These are phyloP conservation scores for Sclerotinia minor DNA, from an alignment of 2,329 filamentous ascomycete genomes.

Conservation along the genomic window DNA sequence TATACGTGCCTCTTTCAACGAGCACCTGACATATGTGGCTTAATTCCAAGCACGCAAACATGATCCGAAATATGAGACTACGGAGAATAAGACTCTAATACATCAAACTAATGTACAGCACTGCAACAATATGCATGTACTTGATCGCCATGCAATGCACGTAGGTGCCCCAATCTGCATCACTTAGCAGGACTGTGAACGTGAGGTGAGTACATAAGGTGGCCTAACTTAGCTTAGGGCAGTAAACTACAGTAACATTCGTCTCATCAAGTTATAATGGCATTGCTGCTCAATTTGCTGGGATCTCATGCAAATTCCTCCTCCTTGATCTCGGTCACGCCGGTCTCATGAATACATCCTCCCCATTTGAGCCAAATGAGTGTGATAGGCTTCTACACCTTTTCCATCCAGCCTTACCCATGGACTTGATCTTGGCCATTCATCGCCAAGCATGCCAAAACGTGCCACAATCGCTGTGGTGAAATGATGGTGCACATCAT, in stretches of 20 bases:
- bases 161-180: background rate
- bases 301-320: background rate
- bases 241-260: background rate
- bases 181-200: background rate
- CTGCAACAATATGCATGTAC: slow-evolving; percentile 1
- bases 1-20: background rate
- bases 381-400: background rate
- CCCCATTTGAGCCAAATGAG: background rate
- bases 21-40: background rate
- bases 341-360: background rate
- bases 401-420: background rate
- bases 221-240: background rate
- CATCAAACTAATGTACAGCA: background rate
- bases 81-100: slow-evolving; percentile 13
- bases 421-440: slow-evolving; percentile 19
- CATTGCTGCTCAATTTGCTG: background rate
- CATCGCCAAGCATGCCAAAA: slow-evolving; percentile 26
- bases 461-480: slow-evolving; percentile 14
- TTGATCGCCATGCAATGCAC: background rate
- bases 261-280: background rate
- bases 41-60: background rate
- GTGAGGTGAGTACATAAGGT: background rate
- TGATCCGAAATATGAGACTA: background rate
- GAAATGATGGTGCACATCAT: background rate
- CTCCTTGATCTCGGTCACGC: slow-evolving; percentile 5